phyloP scores from a whole-genome alignment of 2,329 filamentous ascomycete species.

The Exophiala phaeomuriformis region DNA sequence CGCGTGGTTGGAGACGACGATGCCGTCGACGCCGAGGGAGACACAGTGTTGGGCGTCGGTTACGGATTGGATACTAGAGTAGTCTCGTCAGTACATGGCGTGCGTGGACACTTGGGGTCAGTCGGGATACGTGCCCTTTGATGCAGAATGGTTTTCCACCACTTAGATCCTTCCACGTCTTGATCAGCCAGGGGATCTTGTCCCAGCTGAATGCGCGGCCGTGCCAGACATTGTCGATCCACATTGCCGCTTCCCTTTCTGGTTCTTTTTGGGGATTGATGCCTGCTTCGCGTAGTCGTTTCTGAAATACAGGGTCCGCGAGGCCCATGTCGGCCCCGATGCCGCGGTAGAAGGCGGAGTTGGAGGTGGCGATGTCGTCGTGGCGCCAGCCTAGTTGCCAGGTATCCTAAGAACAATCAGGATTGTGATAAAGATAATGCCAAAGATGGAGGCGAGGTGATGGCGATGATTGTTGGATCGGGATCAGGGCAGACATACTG shows the following conservation, averaged over 20 bases:
- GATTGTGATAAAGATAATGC: too few relatives aligned
- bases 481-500: not conserved
- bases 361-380: slow-evolving; percentile 49
- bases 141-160: slow-evolving; percentile 54
- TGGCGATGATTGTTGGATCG: not conserved
- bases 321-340: slow-evolving; percentile 54
- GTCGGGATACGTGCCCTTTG: slow-evolving; percentile 46
- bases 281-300: slow-evolving; percentile 43
- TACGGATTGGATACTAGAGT: slow-evolving; percentile 51
- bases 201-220: slow-evolving; percentile 58
- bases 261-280: slow-evolving; percentile 49
- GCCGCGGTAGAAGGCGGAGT: slow-evolving; percentile 58
- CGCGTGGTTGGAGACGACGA: slow-evolving; percentile 65
- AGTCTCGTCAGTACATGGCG: not conserved
- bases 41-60: slow-evolving; percentile 56
- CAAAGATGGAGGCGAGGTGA: not conserved
- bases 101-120: too few relatives aligned
- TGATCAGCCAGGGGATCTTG: slow-evolving; percentile 58
- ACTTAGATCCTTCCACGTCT: slow-evolving; percentile 48
- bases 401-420: slow-evolving; percentile 40
- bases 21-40: slow-evolving; percentile 56
- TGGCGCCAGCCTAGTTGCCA: slow-evolving; percentile 59
- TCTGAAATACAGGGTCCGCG: slow-evolving; percentile 53
- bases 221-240: slow-evolving; percentile 62
- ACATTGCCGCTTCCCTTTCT: slow-evolving; percentile 51